Evolutionary conservation across 1,284 basidiomycete species (phyloP).

Genomic region (Ganoderma lingzhi): DNA sequence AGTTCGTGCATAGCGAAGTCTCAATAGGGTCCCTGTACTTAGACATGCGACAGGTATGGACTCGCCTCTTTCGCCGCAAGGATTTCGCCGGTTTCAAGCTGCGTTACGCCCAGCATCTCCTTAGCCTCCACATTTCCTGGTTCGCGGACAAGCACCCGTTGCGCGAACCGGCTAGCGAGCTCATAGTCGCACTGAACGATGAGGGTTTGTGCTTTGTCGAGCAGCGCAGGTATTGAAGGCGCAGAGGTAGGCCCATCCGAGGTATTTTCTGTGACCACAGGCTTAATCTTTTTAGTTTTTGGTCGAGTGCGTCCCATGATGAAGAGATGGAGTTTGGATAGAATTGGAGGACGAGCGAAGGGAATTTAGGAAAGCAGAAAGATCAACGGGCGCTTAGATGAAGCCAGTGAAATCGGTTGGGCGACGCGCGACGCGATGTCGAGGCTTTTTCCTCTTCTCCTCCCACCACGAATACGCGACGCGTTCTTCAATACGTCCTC

Average conservation of each 20-base stretch:
- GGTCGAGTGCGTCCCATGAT: conserved; percentile 72
- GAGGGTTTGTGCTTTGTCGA: conserved; percentile 80
- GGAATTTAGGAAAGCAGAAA: conserved; percentile 12
- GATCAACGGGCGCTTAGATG: conserved; percentile 33
- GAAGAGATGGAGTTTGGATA: background rate
- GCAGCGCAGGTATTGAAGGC: conserved; percentile 59
- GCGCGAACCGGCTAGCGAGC: conserved; percentile 78
- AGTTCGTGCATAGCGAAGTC: conserved; percentile 14
- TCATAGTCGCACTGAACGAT: conserved; percentile 88
- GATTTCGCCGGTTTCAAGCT: conserved; percentile 82
- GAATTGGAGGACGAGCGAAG: background rate
- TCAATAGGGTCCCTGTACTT: background rate
- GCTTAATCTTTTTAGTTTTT: conserved; percentile 57
- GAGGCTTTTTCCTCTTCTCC: background rate
- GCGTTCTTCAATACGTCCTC: background rate
- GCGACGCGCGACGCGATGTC: too few relatives aligned
- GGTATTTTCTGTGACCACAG: conserved; percentile 41
- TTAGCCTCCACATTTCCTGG: conserved; percentile 74
- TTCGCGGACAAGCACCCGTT: conserved; percentile 73
- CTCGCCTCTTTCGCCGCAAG: conserved; percentile 78
- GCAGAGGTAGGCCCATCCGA: conserved; percentile 38
- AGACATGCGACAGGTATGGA: conserved; percentile 12
- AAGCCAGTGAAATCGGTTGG: background rate
- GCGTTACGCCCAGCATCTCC: conserved; percentile 82
- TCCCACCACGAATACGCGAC: conserved; percentile 10